phyloP scores from a whole-genome alignment of 192 early-diverging fungal species.

The Rhizoclosmatium globosum region DNA sequence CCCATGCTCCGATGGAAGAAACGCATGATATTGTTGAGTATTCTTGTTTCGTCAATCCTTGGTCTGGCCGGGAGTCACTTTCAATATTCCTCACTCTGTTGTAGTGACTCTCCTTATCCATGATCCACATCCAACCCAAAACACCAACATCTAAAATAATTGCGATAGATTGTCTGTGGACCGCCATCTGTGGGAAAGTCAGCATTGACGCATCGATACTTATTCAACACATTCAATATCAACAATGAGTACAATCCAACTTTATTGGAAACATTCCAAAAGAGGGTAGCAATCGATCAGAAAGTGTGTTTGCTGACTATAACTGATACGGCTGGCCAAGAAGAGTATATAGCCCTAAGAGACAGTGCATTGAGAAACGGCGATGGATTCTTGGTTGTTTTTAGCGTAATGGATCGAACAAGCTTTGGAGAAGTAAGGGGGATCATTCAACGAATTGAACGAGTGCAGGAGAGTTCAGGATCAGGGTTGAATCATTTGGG shows the following conservation, averaged over 20 bases:
- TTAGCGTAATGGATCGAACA: conserved; percentile 55
- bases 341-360: conserved; percentile 65
- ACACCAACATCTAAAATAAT: too few relatives aligned
- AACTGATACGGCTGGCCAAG: conserved; percentile 67
- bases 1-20: too few relatives aligned
- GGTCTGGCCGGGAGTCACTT: too few relatives aligned
- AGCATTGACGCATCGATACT: conserved; percentile 65
- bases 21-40: too few relatives aligned
- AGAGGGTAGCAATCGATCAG: conserved; percentile 59
- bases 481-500: too few relatives aligned
- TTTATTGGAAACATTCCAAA: conserved; percentile 67
- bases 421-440: background rate
- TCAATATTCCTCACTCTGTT: too few relatives aligned
- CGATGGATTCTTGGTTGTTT: conserved; percentile 67
- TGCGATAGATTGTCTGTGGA: too few relatives aligned
- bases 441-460: conserved; percentile 66
- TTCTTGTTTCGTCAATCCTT: too few relatives aligned
- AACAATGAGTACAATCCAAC: conserved; percentile 56
- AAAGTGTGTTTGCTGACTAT: conserved; percentile 56
- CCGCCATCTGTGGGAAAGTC: conserved; percentile 51
- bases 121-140: too few relatives aligned
- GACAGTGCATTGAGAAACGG: conserved; percentile 65
- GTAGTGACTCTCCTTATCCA: too few relatives aligned
- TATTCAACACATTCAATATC: conserved; percentile 61
- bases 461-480: conserved; percentile 36